Percentiles rank a stretch among this genome's conserved stretches.
Conservation (phyloP, 2,329 filamentous ascomycete genomes). For the Xylogone sp. region DNA sequence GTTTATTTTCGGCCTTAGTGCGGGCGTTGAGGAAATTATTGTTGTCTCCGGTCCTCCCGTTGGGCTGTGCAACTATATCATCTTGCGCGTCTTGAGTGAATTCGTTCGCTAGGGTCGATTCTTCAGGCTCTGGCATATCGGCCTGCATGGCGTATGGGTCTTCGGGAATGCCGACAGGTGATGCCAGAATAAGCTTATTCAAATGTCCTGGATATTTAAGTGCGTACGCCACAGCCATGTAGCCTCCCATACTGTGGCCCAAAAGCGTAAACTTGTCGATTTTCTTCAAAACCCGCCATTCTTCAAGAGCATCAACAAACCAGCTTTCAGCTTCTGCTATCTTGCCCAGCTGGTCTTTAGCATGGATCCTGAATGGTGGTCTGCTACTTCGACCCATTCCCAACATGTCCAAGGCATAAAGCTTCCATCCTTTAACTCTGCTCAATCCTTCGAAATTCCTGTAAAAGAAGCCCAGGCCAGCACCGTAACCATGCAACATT, state of each 20-base stretch:
- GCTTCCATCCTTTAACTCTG: constrained; percentile 73
- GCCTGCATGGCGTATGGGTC: constrained; percentile 85
- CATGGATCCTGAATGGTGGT: constrained; percentile 78
- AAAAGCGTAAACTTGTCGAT: constrained; percentile 92
- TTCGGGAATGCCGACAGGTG: constrained; percentile 90
- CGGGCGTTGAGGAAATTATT: constrained; percentile 52
- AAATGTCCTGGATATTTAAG: constrained; percentile 92
- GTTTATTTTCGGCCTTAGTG: constrained; percentile 33
- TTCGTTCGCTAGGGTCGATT: constrained; percentile 72
- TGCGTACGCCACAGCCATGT: constrained; percentile 91
- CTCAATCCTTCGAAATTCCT: constrained; percentile 92
- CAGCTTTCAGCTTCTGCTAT: constrained; percentile 88
- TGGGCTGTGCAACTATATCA: constrained; percentile 37
- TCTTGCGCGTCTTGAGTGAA: constrained; percentile 70
- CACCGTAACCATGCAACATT: constrained; percentile 95
- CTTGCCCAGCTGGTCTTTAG: constrained; percentile 75
- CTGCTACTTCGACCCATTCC: constrained; percentile 90
- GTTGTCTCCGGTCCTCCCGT: constrained; percentile 29
- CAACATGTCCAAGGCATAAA: constrained; percentile 92
- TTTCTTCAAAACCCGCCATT: constrained; percentile 85
- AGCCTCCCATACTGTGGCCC: constrained; percentile 90
- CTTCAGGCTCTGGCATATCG: constrained; percentile 71
- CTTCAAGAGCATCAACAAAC: constrained; percentile 94
- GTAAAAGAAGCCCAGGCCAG: constrained; percentile 96
- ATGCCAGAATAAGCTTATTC: constrained; percentile 94